phyloP scores from a whole-genome alignment of 2,329 filamentous ascomycete genomes.

The Aureobasidium sp. region DNA sequence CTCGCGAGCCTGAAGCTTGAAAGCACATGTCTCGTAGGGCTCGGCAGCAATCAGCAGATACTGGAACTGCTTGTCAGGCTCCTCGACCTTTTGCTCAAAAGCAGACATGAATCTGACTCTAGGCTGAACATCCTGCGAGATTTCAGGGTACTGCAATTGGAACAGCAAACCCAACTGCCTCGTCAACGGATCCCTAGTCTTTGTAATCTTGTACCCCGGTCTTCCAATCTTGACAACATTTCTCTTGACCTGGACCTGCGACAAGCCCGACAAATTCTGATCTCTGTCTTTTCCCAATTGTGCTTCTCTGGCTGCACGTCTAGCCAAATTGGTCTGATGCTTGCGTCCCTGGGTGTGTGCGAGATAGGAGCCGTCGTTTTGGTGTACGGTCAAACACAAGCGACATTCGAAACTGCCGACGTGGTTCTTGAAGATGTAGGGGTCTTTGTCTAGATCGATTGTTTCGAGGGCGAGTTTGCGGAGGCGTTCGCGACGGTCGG shows the following conservation, averaged over 20 bases:
- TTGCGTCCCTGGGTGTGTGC: constrained; percentile 98
- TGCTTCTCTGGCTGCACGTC: constrained; percentile 90
- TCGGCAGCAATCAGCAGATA: constrained; percentile 93
- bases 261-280: constrained; percentile 58
- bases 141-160: constrained; percentile 92
- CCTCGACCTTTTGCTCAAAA: constrained; percentile 91
- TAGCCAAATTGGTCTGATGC: constrained; percentile 95
- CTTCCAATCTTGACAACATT: constrained; percentile 92
- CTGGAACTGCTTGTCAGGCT: constrained; percentile 89
- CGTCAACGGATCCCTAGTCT: constrained; percentile 82
- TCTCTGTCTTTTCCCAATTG: constrained; percentile 72
- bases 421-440: constrained; percentile 99
- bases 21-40: constrained; percentile 94
- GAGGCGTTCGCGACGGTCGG: constrained; percentile 92
- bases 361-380: constrained; percentile 98
- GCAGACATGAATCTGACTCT: constrained; percentile 96
- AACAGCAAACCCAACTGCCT: constrained; percentile 88
- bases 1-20: constrained; percentile 91
- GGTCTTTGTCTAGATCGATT: constrained; percentile 98
- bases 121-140: constrained; percentile 65
- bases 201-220: constrained; percentile 96
- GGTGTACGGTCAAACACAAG: constrained; percentile 92
- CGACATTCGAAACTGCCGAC: constrained; percentile 97
- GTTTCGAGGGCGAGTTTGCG: constrained; percentile 97
- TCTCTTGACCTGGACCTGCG: constrained; percentile 61